These are phyloP conservation scores for Chaetomidium leptoderma DNA, from an alignment of 495 filamentous ascomycete genomes.

Conservation along the genomic window DNA sequence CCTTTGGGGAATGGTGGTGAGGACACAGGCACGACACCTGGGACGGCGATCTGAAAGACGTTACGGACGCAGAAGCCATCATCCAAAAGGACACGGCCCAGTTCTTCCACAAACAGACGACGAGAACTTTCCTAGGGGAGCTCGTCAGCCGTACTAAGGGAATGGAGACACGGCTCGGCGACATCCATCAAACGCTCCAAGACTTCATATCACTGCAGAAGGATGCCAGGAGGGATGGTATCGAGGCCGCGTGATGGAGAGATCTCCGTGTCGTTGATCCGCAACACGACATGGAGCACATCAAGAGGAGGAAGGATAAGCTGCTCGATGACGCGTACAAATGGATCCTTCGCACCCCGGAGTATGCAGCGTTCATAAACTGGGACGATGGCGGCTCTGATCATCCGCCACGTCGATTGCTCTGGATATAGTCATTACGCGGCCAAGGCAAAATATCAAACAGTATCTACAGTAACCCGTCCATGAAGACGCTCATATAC, in stretches of 20 bases:
- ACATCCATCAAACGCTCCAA: too few species aligned
- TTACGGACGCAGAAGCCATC: too few species aligned
- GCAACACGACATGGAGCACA: constrained; percentile 34
- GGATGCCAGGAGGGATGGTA: constrained; percentile 1
- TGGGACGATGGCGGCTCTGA: constrained; percentile 30
- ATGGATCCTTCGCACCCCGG: constrained; percentile 40
- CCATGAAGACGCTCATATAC: not conserved
- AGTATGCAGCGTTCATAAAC: constrained; percentile 35
- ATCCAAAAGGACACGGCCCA: too few species aligned
- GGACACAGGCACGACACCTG: too few species aligned
- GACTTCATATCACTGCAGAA: constrained; percentile 3
- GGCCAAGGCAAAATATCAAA: too few species aligned
- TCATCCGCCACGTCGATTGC: constrained; percentile 34
- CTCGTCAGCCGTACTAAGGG: too few species aligned
- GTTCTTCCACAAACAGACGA: too few species aligned
- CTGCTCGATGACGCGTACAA: constrained; percentile 40
- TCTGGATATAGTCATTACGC: too few species aligned
- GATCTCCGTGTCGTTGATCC: constrained; percentile 33
- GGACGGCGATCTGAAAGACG: too few species aligned
- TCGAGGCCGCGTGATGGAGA: constrained; percentile 18
- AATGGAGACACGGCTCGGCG: too few species aligned
- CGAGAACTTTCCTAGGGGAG: too few species aligned
- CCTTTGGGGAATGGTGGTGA: too few species aligned
- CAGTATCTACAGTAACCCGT: not conserved
- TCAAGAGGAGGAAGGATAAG: constrained; percentile 40